A percentile compares a stretch with the other conserved stretches of the same genome.
Conservation (phyloP, 352 stramenopile genomes). For the Globisporangium orthogonon region DNA sequence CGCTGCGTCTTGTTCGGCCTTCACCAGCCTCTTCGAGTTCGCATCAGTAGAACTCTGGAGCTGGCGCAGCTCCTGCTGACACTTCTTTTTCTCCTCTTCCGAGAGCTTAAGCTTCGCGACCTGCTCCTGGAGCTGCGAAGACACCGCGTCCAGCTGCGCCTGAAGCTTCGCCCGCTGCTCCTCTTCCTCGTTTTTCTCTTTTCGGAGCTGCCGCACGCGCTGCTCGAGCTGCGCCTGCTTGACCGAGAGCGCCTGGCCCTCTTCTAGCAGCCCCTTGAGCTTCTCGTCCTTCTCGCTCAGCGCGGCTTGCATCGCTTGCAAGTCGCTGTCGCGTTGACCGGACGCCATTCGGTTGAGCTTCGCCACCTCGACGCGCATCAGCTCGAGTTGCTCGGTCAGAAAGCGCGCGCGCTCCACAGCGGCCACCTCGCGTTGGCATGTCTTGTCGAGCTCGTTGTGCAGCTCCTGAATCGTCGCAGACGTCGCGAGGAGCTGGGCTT, state of each 20-base stretch:
- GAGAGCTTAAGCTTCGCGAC: constrained; percentile 32
- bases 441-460: constrained; percentile 72
- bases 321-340: constrained; percentile 31
- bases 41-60: constrained; percentile 15
- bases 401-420: constrained; percentile 56
- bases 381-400: constrained; percentile 58
- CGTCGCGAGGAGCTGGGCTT: constrained; percentile 62
- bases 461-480: constrained; percentile 61
- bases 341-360: constrained; percentile 43
- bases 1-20: constrained; percentile 19
- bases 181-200: constrained; percentile 77
- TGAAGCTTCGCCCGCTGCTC: constrained; percentile 46
- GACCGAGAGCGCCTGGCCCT: constrained; percentile 68
- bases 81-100: constrained; percentile 46
- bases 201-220: constrained; percentile 54
- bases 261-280: constrained; percentile 56
- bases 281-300: constrained; percentile 71
- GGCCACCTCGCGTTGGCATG: constrained; percentile 51
- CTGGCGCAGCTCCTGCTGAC: constrained; percentile 29
- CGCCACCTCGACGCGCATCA: constrained; percentile 48
- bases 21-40: constrained; percentile 21
- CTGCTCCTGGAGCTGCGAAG: constrained; percentile 40
- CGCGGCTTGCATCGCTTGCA: constrained; percentile 54
- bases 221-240: constrained; percentile 76
- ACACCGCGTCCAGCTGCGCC: constrained; percentile 41